A percentile compares a stretch with the other conserved stretches of the same genome.
These are phyloP conservation scores for Lasiosphaeria ovina DNA, from an alignment of 495 filamentous ascomycete species.

Conservation along the genomic window DNA sequence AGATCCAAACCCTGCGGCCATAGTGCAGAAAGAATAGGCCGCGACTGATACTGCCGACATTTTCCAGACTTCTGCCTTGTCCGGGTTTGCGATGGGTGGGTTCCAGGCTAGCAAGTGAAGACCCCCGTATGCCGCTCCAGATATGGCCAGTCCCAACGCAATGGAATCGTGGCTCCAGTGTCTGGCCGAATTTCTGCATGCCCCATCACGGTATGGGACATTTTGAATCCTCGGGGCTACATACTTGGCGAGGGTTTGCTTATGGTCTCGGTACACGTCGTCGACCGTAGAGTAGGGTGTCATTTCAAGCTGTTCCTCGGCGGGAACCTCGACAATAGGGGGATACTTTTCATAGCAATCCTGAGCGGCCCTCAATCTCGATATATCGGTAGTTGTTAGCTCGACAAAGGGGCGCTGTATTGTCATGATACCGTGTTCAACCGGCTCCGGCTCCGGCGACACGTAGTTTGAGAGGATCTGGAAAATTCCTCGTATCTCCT, in stretches of 20 bases:
- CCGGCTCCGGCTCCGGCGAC: not conserved
- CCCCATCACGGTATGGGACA: not conserved
- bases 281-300: not conserved
- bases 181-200: not conserved
- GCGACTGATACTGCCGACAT: not conserved
- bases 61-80: not conserved
- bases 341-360: not conserved
- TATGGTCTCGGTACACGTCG: not conserved
- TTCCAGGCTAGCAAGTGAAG: not conserved
- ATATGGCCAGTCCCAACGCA: not conserved
- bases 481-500: not conserved
- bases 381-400: not conserved
- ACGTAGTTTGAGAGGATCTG: not conserved
- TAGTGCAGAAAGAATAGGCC: not conserved
- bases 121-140: not conserved
- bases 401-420: not conserved
- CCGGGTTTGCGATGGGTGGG: not conserved
- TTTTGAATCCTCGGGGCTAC: not conserved
- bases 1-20: too few relatives aligned
- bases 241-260: not conserved
- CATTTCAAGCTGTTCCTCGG: not conserved
- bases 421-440: not conserved
- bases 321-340: not conserved
- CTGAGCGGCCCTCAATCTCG: not conserved
- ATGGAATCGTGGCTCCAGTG: not conserved